A percentile compares a stretch with the other conserved stretches of the same genome.
Conservation (phyloP, 805 yeast genomes). For the Trichomonascus vanleenenianus region DNA sequence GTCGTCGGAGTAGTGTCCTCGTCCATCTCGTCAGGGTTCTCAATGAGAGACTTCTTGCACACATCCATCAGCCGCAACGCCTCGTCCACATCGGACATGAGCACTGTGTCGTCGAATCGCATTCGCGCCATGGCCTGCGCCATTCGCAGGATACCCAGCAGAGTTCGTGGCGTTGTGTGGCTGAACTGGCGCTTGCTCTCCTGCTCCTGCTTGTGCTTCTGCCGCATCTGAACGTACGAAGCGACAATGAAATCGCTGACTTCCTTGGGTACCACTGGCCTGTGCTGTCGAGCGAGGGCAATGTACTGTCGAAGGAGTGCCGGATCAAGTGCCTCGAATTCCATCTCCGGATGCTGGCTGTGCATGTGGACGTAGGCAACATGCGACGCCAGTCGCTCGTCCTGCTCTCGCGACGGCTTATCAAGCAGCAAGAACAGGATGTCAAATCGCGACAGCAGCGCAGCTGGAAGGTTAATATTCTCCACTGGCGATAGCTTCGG, state of each 20-base stretch:
- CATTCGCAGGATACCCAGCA: slow-evolving; percentile 83
- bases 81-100: slow-evolving; percentile 83
- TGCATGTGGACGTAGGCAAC: slow-evolving; percentile 96
- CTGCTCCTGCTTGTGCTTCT: slow-evolving; percentile 76
- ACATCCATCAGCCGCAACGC: slow-evolving; percentile 81
- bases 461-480: slow-evolving; percentile 94
- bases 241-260: slow-evolving; percentile 84
- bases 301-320: slow-evolving; percentile 78
- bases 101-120: slow-evolving; percentile 67
- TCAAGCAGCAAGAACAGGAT: slow-evolving; percentile 80
- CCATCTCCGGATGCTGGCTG: slow-evolving; percentile 69
- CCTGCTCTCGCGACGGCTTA: slow-evolving; percentile 69
- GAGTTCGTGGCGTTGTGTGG: slow-evolving; percentile 92
- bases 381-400: slow-evolving; percentile 83
- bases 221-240: slow-evolving; percentile 84
- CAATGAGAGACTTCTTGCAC: slow-evolving; percentile 74
- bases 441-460: slow-evolving; percentile 90
- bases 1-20: slow-evolving; percentile 64
- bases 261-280: slow-evolving; percentile 77
- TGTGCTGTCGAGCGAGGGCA: slow-evolving; percentile 70
- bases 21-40: slow-evolving; percentile 35
- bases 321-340: slow-evolving; percentile 69
- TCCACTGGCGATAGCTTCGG: slow-evolving; percentile 86
- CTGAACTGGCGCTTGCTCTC: slow-evolving; percentile 67
- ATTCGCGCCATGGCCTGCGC: slow-evolving; percentile 92